These are phyloP conservation scores for Xylaria sp. DNA, from an alignment of 2,329 filamentous ascomycete species.

Conservation along the genomic window DNA sequence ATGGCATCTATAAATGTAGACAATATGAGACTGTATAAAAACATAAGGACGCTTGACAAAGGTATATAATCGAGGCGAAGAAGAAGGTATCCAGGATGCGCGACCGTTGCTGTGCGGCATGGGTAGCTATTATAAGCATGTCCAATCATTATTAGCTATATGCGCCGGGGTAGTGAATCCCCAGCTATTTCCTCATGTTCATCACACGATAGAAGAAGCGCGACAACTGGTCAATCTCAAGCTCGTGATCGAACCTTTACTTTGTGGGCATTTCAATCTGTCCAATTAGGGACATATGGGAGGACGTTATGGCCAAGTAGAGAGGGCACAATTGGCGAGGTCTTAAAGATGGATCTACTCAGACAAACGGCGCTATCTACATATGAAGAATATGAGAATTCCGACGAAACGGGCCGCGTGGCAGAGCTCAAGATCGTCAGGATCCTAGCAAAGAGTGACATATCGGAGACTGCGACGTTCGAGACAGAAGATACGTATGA, in stretches of 20 bases:
- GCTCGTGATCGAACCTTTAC: too few species aligned
- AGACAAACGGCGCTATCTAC: slow-evolving; percentile 1
- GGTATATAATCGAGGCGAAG: too few species aligned
- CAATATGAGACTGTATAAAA: too few species aligned
- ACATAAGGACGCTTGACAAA: too few species aligned
- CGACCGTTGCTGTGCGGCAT: too few species aligned
- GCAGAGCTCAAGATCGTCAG: slow-evolving; percentile 11
- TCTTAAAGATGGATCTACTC: slow-evolving; percentile 1
- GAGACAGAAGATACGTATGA: slow-evolving; percentile 9
- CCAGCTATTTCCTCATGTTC: neutral
- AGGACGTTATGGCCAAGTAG: neutral
- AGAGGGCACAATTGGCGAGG: neutral
- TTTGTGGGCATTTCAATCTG: neutral
- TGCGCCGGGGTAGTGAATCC: neutral
- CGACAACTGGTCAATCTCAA: neutral
- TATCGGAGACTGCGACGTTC: neutral
- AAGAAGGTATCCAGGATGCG: too few species aligned
- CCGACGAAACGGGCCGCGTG: slow-evolving; percentile 1
- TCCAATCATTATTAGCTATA: slow-evolving; percentile 1
- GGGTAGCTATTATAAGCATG: too few species aligned
- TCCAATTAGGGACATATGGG: too few species aligned
- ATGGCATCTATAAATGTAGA: too few species aligned
- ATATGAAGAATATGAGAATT: slow-evolving; percentile 3
- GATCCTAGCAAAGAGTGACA: neutral
- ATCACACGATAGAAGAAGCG: slow-evolving; percentile 1